Base-by-base conservation (phyloP, 306 rosid genomes). In the Glycine soja region DNA sequence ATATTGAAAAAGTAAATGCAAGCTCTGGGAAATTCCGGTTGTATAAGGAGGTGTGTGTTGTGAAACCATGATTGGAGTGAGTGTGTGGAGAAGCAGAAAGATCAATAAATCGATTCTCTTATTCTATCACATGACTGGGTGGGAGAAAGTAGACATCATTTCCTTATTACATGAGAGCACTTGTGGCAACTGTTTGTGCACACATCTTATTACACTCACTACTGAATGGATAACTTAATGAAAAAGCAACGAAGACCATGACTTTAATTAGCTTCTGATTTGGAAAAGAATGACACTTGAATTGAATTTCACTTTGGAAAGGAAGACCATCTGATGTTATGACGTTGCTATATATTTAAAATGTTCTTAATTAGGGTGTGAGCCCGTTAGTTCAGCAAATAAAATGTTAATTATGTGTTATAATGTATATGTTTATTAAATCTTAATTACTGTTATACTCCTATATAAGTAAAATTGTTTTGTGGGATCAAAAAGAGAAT, bases 401-500 rank as follows among this genome's bases (percentile, higher is more conserved):
- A 61, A 40, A 40, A 40, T 40, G 7, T 24, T 24, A 24, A 24
- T 24, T 24, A 24, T 1, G 1, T 24, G 30, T 24, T 24, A 24
- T 24, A 24, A 24, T 1, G 30, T 24, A 24, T 1, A 2, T 24
- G 30, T 24, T 2, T 1, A 1, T 24, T 2, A 24, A 24, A 24
- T 24, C 2, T 24, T 24, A 24, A 24, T 0, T 24, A 24, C 30
- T 24, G 30, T 24, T 24, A 24, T 24, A 0, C 30, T 24, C 30
- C 30, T 24, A 24, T 24, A 24, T 24, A 24, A 24, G 1, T 24
- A 0, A 24, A 24, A 24, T 24, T 92, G 95, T 89, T 91, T 87
- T 89, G 95, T 91, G 92, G 92, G 91, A 76, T 78, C 80, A 63
- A 74, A 84, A 56, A 82, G 51, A 53, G 76, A 72, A 82, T 78